Evolutionary conservation across 2,329 filamentous ascomycete genomes (phyloP).

Genomic region (Talaromyces sp.): DNA sequence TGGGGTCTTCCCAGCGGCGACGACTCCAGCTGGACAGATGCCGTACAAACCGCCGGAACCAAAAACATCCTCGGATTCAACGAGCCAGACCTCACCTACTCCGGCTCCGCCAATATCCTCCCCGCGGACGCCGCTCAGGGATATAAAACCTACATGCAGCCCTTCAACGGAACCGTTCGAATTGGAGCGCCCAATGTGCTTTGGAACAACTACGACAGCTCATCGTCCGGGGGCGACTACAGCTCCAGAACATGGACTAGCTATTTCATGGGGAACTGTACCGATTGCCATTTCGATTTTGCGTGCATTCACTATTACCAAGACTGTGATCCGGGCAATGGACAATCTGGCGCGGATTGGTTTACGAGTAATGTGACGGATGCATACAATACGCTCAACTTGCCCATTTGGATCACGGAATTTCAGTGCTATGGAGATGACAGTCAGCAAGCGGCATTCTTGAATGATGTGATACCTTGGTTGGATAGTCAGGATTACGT

Average conservation of each 20-base stretch:
- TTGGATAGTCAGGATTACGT: constrained; percentile 14
- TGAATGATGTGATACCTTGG: constrained; percentile 14
- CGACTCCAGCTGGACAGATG: neutral
- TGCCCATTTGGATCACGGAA: constrained; percentile 16
- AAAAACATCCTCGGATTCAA: neutral
- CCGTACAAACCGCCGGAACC: neutral
- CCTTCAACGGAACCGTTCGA: neutral
- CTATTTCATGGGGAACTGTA: constrained; percentile 23
- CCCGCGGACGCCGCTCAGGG: neutral
- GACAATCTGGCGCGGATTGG: constrained; percentile 20
- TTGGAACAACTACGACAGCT: constrained; percentile 16
- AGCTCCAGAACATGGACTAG: constrained; percentile 22
- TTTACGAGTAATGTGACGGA: constrained; percentile 25
- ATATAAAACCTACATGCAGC: neutral
- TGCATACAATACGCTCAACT: constrained; percentile 12
- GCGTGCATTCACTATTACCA: constrained; percentile 32
- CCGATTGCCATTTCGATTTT: constrained; percentile 29
- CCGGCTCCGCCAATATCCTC: neutral
- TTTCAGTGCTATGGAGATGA: neutral
- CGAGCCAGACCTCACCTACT: neutral
- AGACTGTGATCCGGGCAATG: constrained; percentile 9
- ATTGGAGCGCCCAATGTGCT: neutral
- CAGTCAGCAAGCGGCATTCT: constrained; percentile 2
- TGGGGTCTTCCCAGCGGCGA: neutral
- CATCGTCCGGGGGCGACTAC: constrained; percentile 9